phyloP scores from a whole-genome alignment of 768 basidiomycete species.

The Tulasnella sp. region DNA sequence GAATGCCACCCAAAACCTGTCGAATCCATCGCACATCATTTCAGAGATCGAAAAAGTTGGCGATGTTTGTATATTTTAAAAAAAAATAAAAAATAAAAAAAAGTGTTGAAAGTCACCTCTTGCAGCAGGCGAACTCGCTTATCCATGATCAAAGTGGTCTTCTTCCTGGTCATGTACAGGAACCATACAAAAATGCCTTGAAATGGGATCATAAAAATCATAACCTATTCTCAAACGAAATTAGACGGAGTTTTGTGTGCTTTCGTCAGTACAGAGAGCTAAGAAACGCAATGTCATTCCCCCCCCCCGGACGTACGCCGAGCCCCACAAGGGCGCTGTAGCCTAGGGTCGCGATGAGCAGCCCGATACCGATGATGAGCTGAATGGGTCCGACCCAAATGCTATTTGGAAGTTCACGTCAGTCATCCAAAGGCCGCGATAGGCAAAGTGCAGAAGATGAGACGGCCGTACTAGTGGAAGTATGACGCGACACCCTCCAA shows the following conservation, averaged over 20 bases:
- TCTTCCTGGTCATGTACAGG: slow-evolving; percentile 14
- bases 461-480: not conserved
- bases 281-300: too few species aligned
- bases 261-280: too few species aligned
- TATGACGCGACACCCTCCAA: slow-evolving; percentile 19
- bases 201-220: slow-evolving; percentile 23
- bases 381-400: slow-evolving; percentile 42
- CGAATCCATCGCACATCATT: too few species aligned
- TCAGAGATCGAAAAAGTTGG: too few species aligned
- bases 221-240: too few species aligned
- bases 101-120: too few species aligned
- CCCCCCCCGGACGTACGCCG: slow-evolving; percentile 21
- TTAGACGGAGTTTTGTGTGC: too few species aligned
- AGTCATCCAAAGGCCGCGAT: too few species aligned
- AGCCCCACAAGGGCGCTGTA: slow-evolving; percentile 44
- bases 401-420: slow-evolving; percentile 9
- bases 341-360: slow-evolving; percentile 65
- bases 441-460: too few species aligned
- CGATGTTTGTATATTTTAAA: too few species aligned
- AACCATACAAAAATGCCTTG: slow-evolving; percentile 20
- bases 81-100: too few species aligned
- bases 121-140: slow-evolving; percentile 25
- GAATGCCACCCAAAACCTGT: slow-evolving; percentile 25
- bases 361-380: slow-evolving; percentile 59
- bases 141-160: slow-evolving; percentile 24